Percentiles rank a stretch among this genome's conserved stretches.
These are phyloP conservation scores for Ogataea thermomethanolica DNA, from an alignment of 805 yeast species.

Conservation along the genomic window DNA sequence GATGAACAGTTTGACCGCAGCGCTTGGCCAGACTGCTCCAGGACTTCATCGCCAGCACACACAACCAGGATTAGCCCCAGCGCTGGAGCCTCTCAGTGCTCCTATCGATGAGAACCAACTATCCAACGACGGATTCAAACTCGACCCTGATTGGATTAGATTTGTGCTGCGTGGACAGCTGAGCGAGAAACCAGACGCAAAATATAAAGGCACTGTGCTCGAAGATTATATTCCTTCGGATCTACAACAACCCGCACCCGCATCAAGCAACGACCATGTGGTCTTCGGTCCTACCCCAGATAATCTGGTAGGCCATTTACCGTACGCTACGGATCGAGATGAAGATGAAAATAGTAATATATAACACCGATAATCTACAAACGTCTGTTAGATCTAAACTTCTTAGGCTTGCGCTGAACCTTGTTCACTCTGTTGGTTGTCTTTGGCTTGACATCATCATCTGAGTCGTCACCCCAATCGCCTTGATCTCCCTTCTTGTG, in stretches of 20 bases:
- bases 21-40: constrained; percentile 29
- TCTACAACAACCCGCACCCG: constrained; percentile 17
- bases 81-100: not conserved
- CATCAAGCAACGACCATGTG: constrained; percentile 28
- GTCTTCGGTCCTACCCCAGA: constrained; percentile 37
- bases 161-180: constrained; percentile 30
- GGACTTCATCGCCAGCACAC: constrained; percentile 15
- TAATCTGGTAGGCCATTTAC: constrained; percentile 28
- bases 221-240: constrained; percentile 29
- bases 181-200: constrained; percentile 23
- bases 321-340: constrained; percentile 28
- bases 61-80: not conserved
- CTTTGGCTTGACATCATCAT: constrained; percentile 16
- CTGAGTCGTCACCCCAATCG: constrained; percentile 42
- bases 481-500: constrained; percentile 44
- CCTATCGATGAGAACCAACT: not conserved
- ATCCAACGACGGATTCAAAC: constrained; percentile 7
- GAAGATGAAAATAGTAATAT: not conserved
- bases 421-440: constrained; percentile 19
- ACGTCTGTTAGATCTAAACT: constrained; percentile 59
- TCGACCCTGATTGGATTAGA: constrained; percentile 35
- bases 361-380: constrained; percentile 32
- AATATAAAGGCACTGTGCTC: constrained; percentile 28
- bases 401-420: constrained; percentile 35
- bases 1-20: constrained; percentile 33